Evolutionary conservation across 1,284 basidiomycete species (phyloP), one percentile per base, ranked within the genome.

Genomic region (Leucoagaricus sp.): DNA sequence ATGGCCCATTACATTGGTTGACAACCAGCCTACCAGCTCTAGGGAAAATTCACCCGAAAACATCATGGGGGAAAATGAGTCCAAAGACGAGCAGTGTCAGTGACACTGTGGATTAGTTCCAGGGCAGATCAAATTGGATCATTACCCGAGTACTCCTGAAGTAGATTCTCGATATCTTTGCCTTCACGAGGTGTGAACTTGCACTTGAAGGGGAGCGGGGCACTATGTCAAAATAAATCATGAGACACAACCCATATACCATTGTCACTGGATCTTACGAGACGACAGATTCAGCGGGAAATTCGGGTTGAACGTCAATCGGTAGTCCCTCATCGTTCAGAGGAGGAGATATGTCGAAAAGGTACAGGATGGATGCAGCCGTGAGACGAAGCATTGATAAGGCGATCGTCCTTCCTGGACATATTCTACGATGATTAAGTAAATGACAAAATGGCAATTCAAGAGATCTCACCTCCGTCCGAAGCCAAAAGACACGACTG

Each of bases 281-380:
- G 13, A 41, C 29, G 17, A 55, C 13, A 8, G 47, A 42, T 13
- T 25, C 23, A 31, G 36, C 15, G 2, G 25, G 4, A 26, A 49
- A 55, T 26, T 42, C 53, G 9, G 53, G 53, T 3, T 17, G 19
- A 12, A 48, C 44, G 21, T 49, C n/a, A 21, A 55, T 34, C 10
- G 58, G 53, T n/a, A 53, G 44, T 10, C 55, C 58, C 2, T 40
- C 13, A 3, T 13, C 47, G 48, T 60, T 52, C 15, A 47, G 33
- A 1, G 33, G 46, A 2, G 52, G 51, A 2, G 42, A 33, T 17
- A 60, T 57, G 19, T 60, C 55, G 21, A 60, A 60, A 13, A 53
- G 4, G 13, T 47, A 26, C n/a, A 60, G 31, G 23, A 56, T 54
- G 13, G 59, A 57, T 5, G 52, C 46, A 15, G 55, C 38, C 0